Evolutionary conservation across 768 basidiomycete genomes (phyloP).

Genomic region (Exsudoporus frostii): DNA sequence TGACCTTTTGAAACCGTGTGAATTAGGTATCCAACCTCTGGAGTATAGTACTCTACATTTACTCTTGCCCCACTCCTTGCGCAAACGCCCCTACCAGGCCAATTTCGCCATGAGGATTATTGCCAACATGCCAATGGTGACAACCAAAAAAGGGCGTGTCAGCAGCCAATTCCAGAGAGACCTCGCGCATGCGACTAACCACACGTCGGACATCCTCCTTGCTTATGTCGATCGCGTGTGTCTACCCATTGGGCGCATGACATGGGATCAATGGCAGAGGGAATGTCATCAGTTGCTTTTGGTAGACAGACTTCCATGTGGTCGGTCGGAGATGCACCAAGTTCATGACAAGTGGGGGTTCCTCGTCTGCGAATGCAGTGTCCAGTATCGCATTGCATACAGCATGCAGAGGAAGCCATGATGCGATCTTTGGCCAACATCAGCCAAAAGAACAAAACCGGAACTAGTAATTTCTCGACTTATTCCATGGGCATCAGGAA

Average conservation of each 20-base stretch:
- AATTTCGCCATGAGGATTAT: too few relatives aligned
- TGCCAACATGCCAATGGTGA: too few relatives aligned
- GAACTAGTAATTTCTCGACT: too few relatives aligned
- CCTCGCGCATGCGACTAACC: neutral
- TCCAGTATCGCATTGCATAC: conserved; percentile 28
- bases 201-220: neutral
- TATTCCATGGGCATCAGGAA: too few relatives aligned
- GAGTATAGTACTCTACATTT: too few relatives aligned
- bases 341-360: conserved; percentile 24
- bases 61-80: too few relatives aligned
- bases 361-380: conserved; percentile 23
- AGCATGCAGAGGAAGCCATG: conserved; percentile 31
- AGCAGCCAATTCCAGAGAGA: neutral
- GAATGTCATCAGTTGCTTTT: conserved; percentile 4
- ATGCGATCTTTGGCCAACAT: too few relatives aligned
- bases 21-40: too few relatives aligned
- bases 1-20: too few relatives aligned
- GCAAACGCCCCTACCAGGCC: too few relatives aligned
- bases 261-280: conserved; percentile 32
- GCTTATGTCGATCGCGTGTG: neutral
- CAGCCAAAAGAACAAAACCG: too few relatives aligned
- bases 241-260: conserved; percentile 31
- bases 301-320: conserved; percentile 14
- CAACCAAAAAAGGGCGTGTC: neutral
- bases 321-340: conserved; percentile 34